These are phyloP conservation scores for Didymella segeticola DNA, from an alignment of 2,329 filamentous ascomycete species.

Conservation along the genomic window DNA sequence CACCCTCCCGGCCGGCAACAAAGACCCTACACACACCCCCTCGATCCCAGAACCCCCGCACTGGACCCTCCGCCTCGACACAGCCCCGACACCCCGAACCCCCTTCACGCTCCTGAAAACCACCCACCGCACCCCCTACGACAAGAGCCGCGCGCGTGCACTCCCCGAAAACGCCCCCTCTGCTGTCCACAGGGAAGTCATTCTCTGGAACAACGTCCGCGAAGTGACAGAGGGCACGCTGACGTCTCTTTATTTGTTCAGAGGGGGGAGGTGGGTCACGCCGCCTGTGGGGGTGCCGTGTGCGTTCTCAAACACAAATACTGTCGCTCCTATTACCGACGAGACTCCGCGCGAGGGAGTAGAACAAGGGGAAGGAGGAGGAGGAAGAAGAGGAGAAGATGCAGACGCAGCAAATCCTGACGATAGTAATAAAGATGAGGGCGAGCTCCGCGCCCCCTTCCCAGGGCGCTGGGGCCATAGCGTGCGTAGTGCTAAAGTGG, in stretches of 20 bases:
- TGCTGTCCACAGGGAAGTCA: slow-evolving; percentile 67
- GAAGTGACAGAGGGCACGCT: slow-evolving; percentile 86
- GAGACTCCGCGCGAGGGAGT: too few relatives aligned
- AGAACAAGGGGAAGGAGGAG: too few relatives aligned
- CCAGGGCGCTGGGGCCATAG: slow-evolving; percentile 49
- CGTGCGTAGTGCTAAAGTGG: slow-evolving; percentile 54
- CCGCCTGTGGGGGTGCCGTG: slow-evolving; percentile 61
- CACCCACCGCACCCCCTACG: slow-evolving; percentile 74
- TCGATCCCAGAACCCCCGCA: slow-evolving; percentile 25
- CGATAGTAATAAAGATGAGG: slow-evolving; percentile 34
- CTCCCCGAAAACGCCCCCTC: slow-evolving; percentile 53
- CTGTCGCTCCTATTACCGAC: too few relatives aligned
- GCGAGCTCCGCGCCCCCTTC: slow-evolving; percentile 45
- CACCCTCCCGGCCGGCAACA: slow-evolving; percentile 30
- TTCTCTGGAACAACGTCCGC: slow-evolving; percentile 70
- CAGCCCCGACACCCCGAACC: slow-evolving; percentile 56
- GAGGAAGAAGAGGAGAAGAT: background rate
- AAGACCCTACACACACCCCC: background rate
- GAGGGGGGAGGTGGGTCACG: slow-evolving; percentile 77
- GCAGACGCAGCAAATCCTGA: background rate
- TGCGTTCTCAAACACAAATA: too few relatives aligned
- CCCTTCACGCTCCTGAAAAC: slow-evolving; percentile 89
- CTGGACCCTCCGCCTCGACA: slow-evolving; percentile 64
- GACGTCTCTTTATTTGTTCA: slow-evolving; percentile 83
- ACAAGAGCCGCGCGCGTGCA: slow-evolving; percentile 69